Base-by-base conservation (phyloP, 1,284 basidiomycete genomes). In the Mycena citricolor region DNA sequence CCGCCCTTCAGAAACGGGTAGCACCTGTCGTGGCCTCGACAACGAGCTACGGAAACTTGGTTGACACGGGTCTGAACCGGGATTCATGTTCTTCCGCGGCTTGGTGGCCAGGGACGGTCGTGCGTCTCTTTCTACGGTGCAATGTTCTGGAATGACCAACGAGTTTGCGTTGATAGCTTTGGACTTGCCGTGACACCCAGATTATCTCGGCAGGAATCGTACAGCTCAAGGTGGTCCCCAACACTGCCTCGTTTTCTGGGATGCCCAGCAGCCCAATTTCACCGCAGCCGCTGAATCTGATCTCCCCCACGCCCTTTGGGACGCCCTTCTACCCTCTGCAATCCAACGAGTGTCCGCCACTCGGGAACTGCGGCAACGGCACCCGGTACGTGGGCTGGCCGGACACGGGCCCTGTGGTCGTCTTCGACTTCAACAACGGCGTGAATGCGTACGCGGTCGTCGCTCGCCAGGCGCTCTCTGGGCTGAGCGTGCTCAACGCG, bases 111-210 rank as follows among this genome's bases (percentile, higher is more conserved):
- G n/a, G n/a, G n/a, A n/a, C n/a, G n/a, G n/a, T n/a, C n/a, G n/a
- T n/a, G n/a, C n/a, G n/a, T n/a, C n/a, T n/a, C n/a, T n/a, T n/a
- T n/a, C n/a, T n/a, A n/a, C n/a, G n/a, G n/a, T n/a, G n/a, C n/a
- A n/a, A n/a, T n/a, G n/a, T n/a, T n/a, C n/a, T n/a, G n/a, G n/a
- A n/a, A n/a, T n/a, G n/a, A n/a, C n/a, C n/a, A n/a, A n/a, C n/a
- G n/a, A n/a, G n/a, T n/a, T n/a, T n/a, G n/a, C n/a, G n/a, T n/a
- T n/a, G n/a, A 11, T 11, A 44, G 42, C 37, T 49, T 11, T 49
- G 47, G 47, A 37, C 38, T 4, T 49, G 47, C 37, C 41, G 47
- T 11, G 47, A 49, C 28, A 40, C 47, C 4, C 14, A 49, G 22
- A 13, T 49, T 16, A 26, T 6, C 28, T 13, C 32, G 14, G 31